Evolutionary conservation across 352 stramenopile genomes (phyloP).

Genomic region (Globisporangium echinulatum): DNA sequence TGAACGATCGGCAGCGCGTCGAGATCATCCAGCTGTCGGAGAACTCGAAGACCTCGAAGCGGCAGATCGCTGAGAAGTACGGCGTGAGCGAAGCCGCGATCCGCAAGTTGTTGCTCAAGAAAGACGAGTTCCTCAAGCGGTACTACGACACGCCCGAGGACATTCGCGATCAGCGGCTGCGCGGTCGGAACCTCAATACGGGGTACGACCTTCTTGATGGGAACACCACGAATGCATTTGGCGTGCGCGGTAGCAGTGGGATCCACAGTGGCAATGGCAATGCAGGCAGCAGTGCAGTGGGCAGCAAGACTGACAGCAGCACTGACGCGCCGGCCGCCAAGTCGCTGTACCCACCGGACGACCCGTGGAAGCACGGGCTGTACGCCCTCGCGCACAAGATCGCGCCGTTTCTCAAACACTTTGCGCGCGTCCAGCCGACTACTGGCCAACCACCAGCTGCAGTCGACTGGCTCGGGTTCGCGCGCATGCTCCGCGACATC

Average conservation of each 20-base stretch:
- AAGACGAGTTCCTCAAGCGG: conserved; percentile 69
- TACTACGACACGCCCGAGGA: conserved; percentile 80
- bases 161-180: conserved; percentile 61
- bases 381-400: conserved; percentile 40
- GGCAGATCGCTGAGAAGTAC: conserved; percentile 68
- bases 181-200: conserved; percentile 35
- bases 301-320: background rate
- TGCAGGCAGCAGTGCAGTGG: background rate
- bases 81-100: conserved; percentile 75
- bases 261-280: no score
- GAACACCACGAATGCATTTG: background rate
- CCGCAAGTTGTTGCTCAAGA: conserved; percentile 75
- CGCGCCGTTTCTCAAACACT: conserved; percentile 57
- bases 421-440: conserved; percentile 11
- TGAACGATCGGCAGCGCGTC: conserved; percentile 78
- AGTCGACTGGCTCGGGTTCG: conserved; percentile 67
- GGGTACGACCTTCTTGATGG: conserved; percentile 7
- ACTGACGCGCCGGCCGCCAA: conserved; percentile 15
- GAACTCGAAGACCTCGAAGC: conserved; percentile 75
- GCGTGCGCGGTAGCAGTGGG: background rate
- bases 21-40: conserved; percentile 81
- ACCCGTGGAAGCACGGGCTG: conserved; percentile 66
- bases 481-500: conserved; percentile 65
- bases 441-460: background rate
- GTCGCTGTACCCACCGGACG: conserved; percentile 54